Base-by-base conservation (phyloP, 225 moss, liverwort and hornwort species). In the Pseudoscleropodium purum region DNA sequence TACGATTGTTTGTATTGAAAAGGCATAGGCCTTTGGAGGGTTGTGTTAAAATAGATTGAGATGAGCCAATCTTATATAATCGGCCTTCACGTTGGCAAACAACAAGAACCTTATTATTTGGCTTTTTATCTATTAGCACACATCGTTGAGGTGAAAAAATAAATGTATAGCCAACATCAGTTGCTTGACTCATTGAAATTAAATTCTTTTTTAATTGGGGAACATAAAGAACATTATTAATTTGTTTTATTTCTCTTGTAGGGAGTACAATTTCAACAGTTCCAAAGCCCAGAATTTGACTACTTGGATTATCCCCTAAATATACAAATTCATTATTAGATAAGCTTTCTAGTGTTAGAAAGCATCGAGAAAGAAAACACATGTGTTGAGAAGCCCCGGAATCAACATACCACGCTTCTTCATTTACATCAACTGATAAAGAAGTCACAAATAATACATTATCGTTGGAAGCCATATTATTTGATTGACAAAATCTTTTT, bases 21-120 rank as follows among this genome's bases (percentile, higher is more conserved):
- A 27, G 75, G 45, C 75, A 75, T 47, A 47, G 27, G 30, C 29
- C 17, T 75, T 27, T 45, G 18, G 9, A 16, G 7, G 18, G 11
- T 17, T 6, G 6, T 3, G 16, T 16, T 4, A 47, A 2, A 9
- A 18, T 4, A 29, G 2, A 75, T 47, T 1, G 18, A 18, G 9
- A 47, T 31, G 47, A 49, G 16, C 8, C 33, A 64, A 64, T 75
- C 6, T 75, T 31, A 7, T 31, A 75, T 0, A 75, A 12, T 49
- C 1, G 4, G 6, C 47, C 49, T 30, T 75, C 29, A 31, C 7
- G 0, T 75, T 75, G 31, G 31, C 31, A 75, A 3, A 75, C 6
- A 10, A 75, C 21, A 75, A 64, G 16, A 16, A 31, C 12, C 23
- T 61, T 61, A 12, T 61, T 61, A 61, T 6, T 61, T 2, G 61